These are phyloP conservation scores for Stellera chamaejasme DNA, from an alignment of 345 rosid species.

Conservation along the genomic window DNA sequence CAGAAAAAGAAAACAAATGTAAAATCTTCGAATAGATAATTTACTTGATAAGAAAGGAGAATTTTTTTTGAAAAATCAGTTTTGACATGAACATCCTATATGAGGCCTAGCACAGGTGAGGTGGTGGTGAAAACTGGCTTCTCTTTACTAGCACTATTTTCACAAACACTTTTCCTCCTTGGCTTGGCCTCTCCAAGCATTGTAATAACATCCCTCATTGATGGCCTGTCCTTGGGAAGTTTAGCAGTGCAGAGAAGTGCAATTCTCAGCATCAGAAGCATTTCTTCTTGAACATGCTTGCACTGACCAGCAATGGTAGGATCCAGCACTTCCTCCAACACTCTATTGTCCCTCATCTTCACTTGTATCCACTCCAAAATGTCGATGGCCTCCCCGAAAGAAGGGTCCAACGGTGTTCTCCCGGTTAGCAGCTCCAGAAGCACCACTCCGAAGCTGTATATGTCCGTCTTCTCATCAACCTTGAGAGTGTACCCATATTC, in stretches of 20 bases:
- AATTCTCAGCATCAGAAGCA: conserved; percentile 59
- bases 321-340: conserved; percentile 54
- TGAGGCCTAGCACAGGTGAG: conserved; percentile 51
- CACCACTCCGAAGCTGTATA: conserved; percentile 74
- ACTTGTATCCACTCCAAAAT: conserved; percentile 61
- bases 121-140: conserved; percentile 42
- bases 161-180: conserved; percentile 64
- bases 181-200: conserved; percentile 94
- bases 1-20: no score
- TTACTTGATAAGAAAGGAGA: not conserved
- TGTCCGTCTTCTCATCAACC: conserved; percentile 87
- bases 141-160: conserved; percentile 35
- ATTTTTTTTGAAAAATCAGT: not conserved
- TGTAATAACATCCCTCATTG: conserved; percentile 69
- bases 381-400: conserved; percentile 63
- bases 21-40: not conserved
- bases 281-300: conserved; percentile 79
- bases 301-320: conserved; percentile 63
- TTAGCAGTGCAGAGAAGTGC: conserved; percentile 76
- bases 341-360: conserved; percentile 43
- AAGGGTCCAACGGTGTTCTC: conserved; percentile 69
- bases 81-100: conserved; percentile 22
- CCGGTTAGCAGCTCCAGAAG: conserved; percentile 78
- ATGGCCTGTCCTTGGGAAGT: conserved; percentile 79
- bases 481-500: conserved; percentile 85